phyloP scores from a whole-genome alignment of 495 filamentous ascomycete species.

The Lasiosphaeria hispida region DNA sequence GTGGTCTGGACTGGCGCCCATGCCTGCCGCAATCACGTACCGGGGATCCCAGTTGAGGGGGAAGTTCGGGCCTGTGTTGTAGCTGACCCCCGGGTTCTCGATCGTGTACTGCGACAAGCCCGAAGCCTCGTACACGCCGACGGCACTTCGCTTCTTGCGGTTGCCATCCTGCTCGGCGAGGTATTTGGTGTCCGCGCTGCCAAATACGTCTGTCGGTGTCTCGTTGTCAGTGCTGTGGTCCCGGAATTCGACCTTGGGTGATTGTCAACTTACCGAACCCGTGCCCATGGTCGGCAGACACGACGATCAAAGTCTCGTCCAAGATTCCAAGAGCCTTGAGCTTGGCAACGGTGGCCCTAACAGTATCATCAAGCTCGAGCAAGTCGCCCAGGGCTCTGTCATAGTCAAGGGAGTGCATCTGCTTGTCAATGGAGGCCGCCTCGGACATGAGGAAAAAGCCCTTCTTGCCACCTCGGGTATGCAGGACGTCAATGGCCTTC shows the following conservation, averaged over 20 bases:
- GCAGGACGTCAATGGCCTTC: conserved; percentile 70
- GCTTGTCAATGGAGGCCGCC: conserved; percentile 74
- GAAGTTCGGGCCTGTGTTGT: conserved; percentile 65
- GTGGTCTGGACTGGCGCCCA: conserved; percentile 63
- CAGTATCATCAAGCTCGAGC: conserved; percentile 72
- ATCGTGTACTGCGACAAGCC: conserved; percentile 68
- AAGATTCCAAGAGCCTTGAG: conserved; percentile 55
- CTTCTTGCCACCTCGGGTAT: conserved; percentile 57
- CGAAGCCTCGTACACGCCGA: conserved; percentile 64
- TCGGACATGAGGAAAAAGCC: conserved; percentile 78
- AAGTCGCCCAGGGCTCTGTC: conserved; percentile 73
- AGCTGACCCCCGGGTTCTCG: conserved; percentile 41
- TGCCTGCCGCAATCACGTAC: conserved; percentile 66
- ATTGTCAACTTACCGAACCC: conserved; percentile 52
- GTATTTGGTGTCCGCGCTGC: conserved; percentile 56
- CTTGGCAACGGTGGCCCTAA: conserved; percentile 62
- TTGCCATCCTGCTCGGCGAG: conserved; percentile 55
- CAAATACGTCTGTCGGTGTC: conserved; percentile 36
- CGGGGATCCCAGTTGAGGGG: conserved; percentile 73
- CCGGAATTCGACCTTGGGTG: background rate
- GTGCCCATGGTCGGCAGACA: conserved; percentile 76
- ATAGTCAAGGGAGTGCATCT: conserved; percentile 75
- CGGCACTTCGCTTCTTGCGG: conserved; percentile 62
- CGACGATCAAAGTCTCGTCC: conserved; percentile 65
- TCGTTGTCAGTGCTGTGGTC: background rate